Conservation (phyloP, 257 asterid species). For the Misopates orontium region DNA sequence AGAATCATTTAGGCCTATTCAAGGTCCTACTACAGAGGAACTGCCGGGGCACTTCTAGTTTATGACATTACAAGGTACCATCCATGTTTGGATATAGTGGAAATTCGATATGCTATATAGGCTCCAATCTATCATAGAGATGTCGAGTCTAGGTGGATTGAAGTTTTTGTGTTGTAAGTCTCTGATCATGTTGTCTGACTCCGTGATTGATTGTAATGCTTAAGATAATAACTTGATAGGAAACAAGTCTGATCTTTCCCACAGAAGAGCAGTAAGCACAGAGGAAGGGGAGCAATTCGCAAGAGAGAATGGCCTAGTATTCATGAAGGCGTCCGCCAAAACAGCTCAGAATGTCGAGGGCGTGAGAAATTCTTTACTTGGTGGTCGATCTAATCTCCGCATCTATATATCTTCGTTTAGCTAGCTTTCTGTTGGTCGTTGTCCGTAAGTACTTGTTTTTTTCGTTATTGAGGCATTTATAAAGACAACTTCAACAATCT, state of each 20-base stretch:
- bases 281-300: slow-evolving; percentile 90
- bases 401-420: too few species aligned
- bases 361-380: slow-evolving; percentile 39
- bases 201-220: background rate
- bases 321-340: slow-evolving; percentile 90
- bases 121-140: too few species aligned
- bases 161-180: too few species aligned
- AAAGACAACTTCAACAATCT: slow-evolving; percentile 70
- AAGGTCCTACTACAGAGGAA: slow-evolving; percentile 79
- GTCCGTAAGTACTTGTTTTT: too few species aligned
- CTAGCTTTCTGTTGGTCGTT: too few species aligned
- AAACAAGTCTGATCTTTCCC: slow-evolving; percentile 67
- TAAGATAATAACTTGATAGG: slow-evolving; percentile 88
- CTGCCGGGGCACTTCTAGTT: slow-evolving; percentile 85
- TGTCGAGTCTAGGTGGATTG: too few species aligned
- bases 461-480: slow-evolving; percentile 50
- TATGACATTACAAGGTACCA: slow-evolving; percentile 83
- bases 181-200: background rate
- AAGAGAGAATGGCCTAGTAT: slow-evolving; percentile 68
- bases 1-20: slow-evolving; percentile 82
- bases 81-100: too few species aligned
- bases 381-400: background rate
- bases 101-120: too few species aligned
- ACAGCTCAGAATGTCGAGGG: slow-evolving; percentile 86
- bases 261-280: slow-evolving; percentile 80